Evolutionary conservation across 306 rosid species (phyloP).

Genomic region (Lathyrus aphaca): DNA sequence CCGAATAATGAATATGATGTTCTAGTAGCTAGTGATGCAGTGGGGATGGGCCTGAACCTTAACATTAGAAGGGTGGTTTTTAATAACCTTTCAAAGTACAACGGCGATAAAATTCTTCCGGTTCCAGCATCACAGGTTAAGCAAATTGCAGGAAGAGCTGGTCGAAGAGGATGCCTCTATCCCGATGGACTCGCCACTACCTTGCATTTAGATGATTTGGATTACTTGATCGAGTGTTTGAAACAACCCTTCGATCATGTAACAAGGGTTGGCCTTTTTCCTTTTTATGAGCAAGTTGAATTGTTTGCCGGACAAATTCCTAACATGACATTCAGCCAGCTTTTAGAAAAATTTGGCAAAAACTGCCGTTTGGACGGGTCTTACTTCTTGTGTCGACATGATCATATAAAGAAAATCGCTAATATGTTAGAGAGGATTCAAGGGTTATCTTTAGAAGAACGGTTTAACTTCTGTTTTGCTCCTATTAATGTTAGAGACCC

Average conservation of each 20-base stretch:
- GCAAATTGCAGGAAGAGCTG: conserved; percentile 97
- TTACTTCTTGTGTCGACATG: conserved; percentile 75
- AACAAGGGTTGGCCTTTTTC: conserved; percentile 76
- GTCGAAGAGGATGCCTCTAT: conserved; percentile 88
- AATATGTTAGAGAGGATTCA: conserved; percentile 83
- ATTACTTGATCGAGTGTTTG: conserved; percentile 86
- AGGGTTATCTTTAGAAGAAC: conserved; percentile 78
- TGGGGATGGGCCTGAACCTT: conserved; percentile 97
- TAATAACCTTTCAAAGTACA: conserved; percentile 74
- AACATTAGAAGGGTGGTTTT: conserved; percentile 91
- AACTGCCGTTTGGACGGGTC: conserved; percentile 79
- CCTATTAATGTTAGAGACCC: conserved; percentile 94
- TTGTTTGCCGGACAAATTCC: conserved; percentile 73
- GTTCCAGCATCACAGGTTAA: conserved; percentile 93
- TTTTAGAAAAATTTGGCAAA: conserved; percentile 74
- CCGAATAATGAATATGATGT: conserved; percentile 79
- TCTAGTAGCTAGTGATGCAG: conserved; percentile 94
- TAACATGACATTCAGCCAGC: conserved; percentile 55
- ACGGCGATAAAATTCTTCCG: conserved; percentile 78
- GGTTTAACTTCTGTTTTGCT: conserved; percentile 85
- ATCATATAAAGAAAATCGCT: conserved; percentile 85
- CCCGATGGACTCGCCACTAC: conserved; percentile 89
- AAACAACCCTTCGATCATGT: conserved; percentile 82
- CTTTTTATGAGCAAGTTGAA: conserved; percentile 82
- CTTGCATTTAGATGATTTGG: conserved; percentile 75